Evolutionary conservation across 768 basidiomycete genomes (phyloP).

Genomic region (Leccinellum albellum): DNA sequence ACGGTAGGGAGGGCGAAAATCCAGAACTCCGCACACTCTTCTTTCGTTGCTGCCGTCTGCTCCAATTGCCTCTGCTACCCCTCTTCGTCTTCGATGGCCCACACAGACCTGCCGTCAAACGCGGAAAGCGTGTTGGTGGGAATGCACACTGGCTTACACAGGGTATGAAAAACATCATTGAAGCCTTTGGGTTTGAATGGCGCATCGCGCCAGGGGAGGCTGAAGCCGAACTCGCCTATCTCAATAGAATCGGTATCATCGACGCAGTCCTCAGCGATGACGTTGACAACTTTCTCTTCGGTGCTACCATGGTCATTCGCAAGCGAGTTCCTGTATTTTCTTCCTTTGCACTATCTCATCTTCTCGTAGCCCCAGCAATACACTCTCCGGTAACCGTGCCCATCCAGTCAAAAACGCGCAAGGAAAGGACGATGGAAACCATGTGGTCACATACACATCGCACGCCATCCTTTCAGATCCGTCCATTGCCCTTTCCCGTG

Average conservation of each 20-base stretch:
- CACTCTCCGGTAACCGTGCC: constrained; percentile 65
- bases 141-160: constrained; percentile 62
- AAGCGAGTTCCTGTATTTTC: constrained; percentile 48
- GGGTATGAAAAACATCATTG: constrained; percentile 75
- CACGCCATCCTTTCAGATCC: constrained; percentile 41
- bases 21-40: constrained; percentile 81
- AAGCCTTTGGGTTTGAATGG: constrained; percentile 80
- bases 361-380: constrained; percentile 56
- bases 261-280: constrained; percentile 92
- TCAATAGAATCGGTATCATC: constrained; percentile 77
- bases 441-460: constrained; percentile 43
- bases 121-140: constrained; percentile 66
- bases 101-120: constrained; percentile 75
- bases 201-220: constrained; percentile 88
- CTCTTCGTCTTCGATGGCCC: constrained; percentile 94
- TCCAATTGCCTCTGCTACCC: constrained; percentile 75
- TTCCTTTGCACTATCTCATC: constrained; percentile 2
- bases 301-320: constrained; percentile 76
- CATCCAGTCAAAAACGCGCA: constrained; percentile 60
- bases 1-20: constrained; percentile 78
- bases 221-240: constrained; percentile 87
- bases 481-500: constrained; percentile 47
- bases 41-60: constrained; percentile 79
- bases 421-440: constrained; percentile 74
- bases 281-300: constrained; percentile 90